These are phyloP conservation scores for Sugiyamaella japonica DNA, from an alignment of 1,139 yeast genomes.

Conservation along the genomic window DNA sequence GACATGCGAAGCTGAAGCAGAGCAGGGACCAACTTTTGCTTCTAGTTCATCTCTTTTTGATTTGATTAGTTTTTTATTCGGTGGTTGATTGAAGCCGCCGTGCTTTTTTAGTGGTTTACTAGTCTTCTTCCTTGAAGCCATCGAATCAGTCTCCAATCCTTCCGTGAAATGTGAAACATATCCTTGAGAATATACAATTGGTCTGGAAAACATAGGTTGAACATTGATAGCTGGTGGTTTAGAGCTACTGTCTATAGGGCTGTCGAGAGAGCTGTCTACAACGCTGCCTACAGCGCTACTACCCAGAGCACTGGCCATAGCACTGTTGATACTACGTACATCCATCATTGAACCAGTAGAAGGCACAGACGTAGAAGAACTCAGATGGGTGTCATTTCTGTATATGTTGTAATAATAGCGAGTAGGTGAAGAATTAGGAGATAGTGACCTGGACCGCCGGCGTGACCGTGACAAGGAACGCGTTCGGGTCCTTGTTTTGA, in stretches of 20 bases:
- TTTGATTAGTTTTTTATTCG: constrained; percentile 7
- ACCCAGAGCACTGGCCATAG: neutral
- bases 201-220: neutral
- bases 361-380: neutral
- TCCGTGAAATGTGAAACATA: constrained; percentile 4
- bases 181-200: neutral
- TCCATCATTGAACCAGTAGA: neutral
- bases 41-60: constrained; percentile 13
- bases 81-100: neutral
- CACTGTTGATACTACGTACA: neutral
- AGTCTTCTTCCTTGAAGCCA: neutral
- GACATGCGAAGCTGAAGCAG: constrained; percentile 15
- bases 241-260: neutral
- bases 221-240: neutral
- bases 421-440: constrained; percentile 6
- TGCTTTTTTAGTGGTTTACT: neutral
- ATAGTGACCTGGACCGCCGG: constrained; percentile 1
- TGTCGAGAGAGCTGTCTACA: neutral
- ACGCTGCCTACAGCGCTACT: neutral
- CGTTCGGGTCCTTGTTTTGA: neutral
- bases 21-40: constrained; percentile 11
- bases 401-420: constrained; percentile 7
- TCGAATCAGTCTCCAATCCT: constrained; percentile 3
- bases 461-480: neutral
- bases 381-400: neutral